Conservation (phyloP, 1,139 yeast species). For the Saccharomyces hybrid region DNA sequence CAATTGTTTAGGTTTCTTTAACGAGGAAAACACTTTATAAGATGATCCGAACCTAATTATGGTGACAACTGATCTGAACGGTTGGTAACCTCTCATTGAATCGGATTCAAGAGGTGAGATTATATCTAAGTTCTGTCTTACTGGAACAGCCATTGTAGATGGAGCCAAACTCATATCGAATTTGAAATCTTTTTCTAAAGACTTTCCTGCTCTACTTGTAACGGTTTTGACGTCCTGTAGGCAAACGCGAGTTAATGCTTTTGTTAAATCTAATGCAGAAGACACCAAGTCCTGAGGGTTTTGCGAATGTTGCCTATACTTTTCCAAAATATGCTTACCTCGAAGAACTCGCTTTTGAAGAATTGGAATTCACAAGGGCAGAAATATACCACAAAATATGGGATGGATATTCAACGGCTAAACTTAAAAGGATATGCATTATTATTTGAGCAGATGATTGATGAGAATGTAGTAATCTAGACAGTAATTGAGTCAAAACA, state of each 20-base stretch:
- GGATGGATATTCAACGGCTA: slow-evolving; percentile 63
- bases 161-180: slow-evolving; percentile 47
- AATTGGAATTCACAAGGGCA: slow-evolving; percentile 66
- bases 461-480: slow-evolving; percentile 66
- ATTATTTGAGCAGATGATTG: slow-evolving; percentile 50
- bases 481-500: slow-evolving; percentile 76
- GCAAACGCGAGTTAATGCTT: slow-evolving; percentile 27
- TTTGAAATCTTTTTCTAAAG: slow-evolving; percentile 42
- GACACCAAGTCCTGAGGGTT: slow-evolving; percentile 11
- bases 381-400: slow-evolving; percentile 82
- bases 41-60: slow-evolving; percentile 43
- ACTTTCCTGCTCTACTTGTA: slow-evolving; percentile 27
- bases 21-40: slow-evolving; percentile 58
- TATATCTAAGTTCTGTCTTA: slow-evolving; percentile 64
- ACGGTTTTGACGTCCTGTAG: slow-evolving; percentile 28
- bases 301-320: slow-evolving; percentile 14
- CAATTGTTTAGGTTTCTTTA: slow-evolving; percentile 81
- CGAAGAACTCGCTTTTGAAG: slow-evolving; percentile 47
- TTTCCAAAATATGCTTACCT: slow-evolving; percentile 42
- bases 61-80: slow-evolving; percentile 54
- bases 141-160: slow-evolving; percentile 73
- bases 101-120: slow-evolving; percentile 47
- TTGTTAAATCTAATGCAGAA: slow-evolving; percentile 22
- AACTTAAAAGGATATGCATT: slow-evolving; percentile 46
- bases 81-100: slow-evolving; percentile 38